Conservation (phyloP, 768 basidiomycete species). For the Lactarius vividus region DNA sequence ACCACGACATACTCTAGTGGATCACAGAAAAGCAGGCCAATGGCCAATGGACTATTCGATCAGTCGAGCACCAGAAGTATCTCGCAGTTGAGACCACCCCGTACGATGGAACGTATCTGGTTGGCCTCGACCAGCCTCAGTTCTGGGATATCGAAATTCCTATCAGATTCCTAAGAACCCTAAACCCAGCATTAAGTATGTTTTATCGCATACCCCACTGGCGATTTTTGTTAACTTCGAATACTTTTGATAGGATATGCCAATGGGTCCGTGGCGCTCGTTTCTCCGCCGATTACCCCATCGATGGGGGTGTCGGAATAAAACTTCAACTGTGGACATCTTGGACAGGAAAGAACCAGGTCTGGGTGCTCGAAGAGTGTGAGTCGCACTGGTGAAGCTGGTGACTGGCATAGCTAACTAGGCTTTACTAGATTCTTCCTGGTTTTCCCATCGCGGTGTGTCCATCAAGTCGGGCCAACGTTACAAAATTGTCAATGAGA, state of each 20-base stretch:
- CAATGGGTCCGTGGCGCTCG: not conserved
- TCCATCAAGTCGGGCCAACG: not conserved
- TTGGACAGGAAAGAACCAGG: not conserved
- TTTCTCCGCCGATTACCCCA: not conserved
- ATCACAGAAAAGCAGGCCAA: not conserved
- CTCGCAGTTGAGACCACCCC: not conserved
- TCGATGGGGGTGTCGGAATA: not conserved
- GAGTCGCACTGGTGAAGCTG: not conserved
- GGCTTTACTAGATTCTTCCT: not conserved
- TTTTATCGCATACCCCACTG: not conserved
- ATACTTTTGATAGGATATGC: not conserved
- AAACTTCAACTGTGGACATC: not conserved
- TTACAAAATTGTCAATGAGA: not conserved
- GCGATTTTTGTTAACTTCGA: not conserved
- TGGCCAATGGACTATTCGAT: not conserved
- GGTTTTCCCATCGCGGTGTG: not conserved
- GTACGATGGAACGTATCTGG: not conserved
- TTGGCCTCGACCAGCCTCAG: not conserved
- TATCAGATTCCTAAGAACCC: not conserved
- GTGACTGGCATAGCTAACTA: not conserved
- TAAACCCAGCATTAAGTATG: not conserved
- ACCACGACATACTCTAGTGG: not conserved
- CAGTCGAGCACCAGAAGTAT: not conserved
- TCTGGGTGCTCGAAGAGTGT: conserved; percentile 8
- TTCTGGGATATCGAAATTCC: not conserved